These are phyloP conservation scores for Pisolithus thermaeus DNA, from an alignment of 1,284 basidiomycete genomes.

Conservation along the genomic window DNA sequence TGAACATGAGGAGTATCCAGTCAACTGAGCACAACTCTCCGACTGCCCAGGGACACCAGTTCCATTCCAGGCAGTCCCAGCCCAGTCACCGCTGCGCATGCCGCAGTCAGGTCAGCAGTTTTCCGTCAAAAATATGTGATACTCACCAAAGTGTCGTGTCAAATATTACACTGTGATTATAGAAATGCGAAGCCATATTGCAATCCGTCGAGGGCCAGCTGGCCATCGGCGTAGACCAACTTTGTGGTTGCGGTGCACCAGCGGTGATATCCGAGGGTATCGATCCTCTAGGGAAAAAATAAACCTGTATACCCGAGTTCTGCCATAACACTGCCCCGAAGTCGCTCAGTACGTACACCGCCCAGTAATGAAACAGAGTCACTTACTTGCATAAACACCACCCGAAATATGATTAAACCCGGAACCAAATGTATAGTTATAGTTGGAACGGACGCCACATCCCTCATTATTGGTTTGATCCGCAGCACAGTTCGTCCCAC, in stretches of 20 bases:
- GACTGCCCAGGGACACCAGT: conserved; percentile 74
- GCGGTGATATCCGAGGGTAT: conserved; percentile 73
- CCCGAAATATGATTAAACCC: conserved; percentile 70
- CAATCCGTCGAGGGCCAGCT: conserved; percentile 73
- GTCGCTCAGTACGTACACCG: conserved; percentile 21
- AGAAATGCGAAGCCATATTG: conserved; percentile 71
- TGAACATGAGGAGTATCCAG: conserved; percentile 74
- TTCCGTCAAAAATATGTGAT: conserved; percentile 10
- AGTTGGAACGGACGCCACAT: conserved; percentile 56
- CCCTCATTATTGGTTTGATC: conserved; percentile 61
- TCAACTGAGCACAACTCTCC: conserved; percentile 75
- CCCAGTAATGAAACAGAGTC: not conserved
- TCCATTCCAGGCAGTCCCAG: conserved; percentile 67
- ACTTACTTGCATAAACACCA: conserved; percentile 77
- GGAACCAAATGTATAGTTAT: conserved; percentile 53
- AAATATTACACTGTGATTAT: conserved; percentile 70
- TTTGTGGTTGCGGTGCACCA: conserved; percentile 59
- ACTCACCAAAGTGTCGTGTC: conserved; percentile 76
- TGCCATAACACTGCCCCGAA: conserved; percentile 64
- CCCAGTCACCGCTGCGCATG: conserved; percentile 78
- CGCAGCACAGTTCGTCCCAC: conserved; percentile 66
- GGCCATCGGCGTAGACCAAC: conserved; percentile 74
- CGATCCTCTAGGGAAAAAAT: conserved; percentile 68
- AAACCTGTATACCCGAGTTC: conserved; percentile 67
- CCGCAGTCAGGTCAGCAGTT: conserved; percentile 1